Percentiles rank a stretch among this genome's conserved stretches.
Evolutionary conservation across 164 flowering plant genomes (phyloP).

Genomic region (Vitis amurensis): DNA sequence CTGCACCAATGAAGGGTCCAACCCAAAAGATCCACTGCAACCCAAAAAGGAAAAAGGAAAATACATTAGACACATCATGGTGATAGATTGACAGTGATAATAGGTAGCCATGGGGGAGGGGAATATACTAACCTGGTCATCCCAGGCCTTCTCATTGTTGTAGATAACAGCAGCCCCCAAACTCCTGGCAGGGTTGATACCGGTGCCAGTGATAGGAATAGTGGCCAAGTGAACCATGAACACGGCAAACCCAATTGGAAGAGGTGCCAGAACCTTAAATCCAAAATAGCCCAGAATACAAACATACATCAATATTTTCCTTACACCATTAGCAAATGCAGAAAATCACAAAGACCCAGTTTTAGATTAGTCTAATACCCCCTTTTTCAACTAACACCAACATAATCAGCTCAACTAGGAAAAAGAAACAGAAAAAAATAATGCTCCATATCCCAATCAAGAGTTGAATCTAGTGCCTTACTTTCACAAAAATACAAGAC

Average conservation of each 20-base stretch:
- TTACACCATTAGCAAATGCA: too few relatives aligned
- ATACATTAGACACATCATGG: background rate
- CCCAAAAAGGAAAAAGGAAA: background rate
- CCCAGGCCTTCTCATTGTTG: slow-evolving; percentile 43
- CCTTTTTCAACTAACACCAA: too few relatives aligned
- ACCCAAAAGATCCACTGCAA: slow-evolving; percentile 62
- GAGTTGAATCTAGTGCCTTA: too few relatives aligned
- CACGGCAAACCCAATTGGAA: slow-evolving; percentile 47
- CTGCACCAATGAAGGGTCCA: slow-evolving; percentile 58
- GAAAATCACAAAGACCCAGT: too few relatives aligned
- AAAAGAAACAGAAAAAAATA: too few relatives aligned
- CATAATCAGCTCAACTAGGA: too few relatives aligned
- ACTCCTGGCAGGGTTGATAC: slow-evolving; percentile 49
- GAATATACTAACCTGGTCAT: slow-evolving; percentile 29
- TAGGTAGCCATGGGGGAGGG: background rate
- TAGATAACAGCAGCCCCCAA: slow-evolving; percentile 46
- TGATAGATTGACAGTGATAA: background rate
- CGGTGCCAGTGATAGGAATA: slow-evolving; percentile 45
- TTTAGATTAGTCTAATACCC: too few relatives aligned
- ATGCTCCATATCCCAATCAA: too few relatives aligned
- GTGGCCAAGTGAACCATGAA: slow-evolving; percentile 51
- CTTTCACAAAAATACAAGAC: too few relatives aligned
- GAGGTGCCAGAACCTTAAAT: slow-evolving; percentile 43
- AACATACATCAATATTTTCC: too few relatives aligned
- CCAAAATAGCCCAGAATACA: background rate